phyloP scores from a whole-genome alignment of 345 rosid species.

The Atalantia buxifolia region DNA sequence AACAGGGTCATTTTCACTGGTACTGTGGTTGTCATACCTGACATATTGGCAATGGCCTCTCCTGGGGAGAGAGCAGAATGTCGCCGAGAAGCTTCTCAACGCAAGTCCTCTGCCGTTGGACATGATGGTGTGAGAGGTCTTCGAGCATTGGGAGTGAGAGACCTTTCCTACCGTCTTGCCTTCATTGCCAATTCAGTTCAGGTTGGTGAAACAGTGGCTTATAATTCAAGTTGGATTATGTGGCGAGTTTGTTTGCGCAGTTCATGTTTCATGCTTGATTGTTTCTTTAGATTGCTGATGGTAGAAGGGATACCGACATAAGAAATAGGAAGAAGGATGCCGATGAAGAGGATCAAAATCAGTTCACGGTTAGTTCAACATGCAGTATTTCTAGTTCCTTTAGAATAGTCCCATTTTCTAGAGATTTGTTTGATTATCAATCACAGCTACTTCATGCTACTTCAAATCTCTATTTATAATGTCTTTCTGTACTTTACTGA shows the following conservation, averaged over 20 bases:
- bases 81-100: constrained; percentile 69
- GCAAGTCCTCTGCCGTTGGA: constrained; percentile 52
- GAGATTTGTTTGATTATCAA: neutral
- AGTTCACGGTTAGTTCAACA: constrained; percentile 57
- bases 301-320: constrained; percentile 76
- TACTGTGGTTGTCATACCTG: constrained; percentile 88
- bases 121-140: constrained; percentile 87
- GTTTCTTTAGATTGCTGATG: constrained; percentile 61
- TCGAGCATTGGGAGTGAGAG: constrained; percentile 87
- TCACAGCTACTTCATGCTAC: neutral
- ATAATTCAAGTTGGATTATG: neutral
- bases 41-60: constrained; percentile 82
- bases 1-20: constrained; percentile 93
- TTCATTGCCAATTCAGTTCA: constrained; percentile 94
- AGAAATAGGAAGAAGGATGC: constrained; percentile 82
- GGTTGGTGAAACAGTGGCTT: constrained; percentile 43
- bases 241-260: neutral
- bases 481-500: neutral
- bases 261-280: constrained; percentile 13
- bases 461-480: neutral
- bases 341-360: constrained; percentile 75
- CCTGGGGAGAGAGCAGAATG: constrained; percentile 96
- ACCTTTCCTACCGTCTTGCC: constrained; percentile 87
- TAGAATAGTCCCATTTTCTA: neutral
- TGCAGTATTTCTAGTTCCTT: neutral